Evolutionary conservation across 441 rosid genomes (phyloP).

Genomic region (Bruguiera hainesii): DNA sequence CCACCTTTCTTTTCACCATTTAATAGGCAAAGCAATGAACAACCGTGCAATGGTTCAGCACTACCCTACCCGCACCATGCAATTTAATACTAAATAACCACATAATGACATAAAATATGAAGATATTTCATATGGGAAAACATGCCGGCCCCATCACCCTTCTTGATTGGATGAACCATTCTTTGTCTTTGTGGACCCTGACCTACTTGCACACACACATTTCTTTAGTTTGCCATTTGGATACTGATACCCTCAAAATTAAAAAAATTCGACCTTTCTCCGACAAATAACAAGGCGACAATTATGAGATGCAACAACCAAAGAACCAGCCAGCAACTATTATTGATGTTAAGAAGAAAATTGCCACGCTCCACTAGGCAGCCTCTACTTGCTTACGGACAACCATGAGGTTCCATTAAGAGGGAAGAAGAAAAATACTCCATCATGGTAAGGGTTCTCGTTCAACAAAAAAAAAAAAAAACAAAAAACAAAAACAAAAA

Average conservation of each 20-base stretch:
- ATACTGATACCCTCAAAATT: background rate
- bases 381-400: too few species aligned
- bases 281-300: conserved; percentile 4
- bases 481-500: too few species aligned
- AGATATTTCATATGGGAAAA: conserved; percentile 18
- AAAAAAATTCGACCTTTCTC: background rate
- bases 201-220: background rate
- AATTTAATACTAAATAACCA: conserved; percentile 29
- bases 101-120: conserved; percentile 18
- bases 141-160: conserved; percentile 13
- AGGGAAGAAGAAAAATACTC: too few species aligned
- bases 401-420: too few species aligned
- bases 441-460: too few species aligned
- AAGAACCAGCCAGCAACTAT: background rate
- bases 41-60: conserved; percentile 21
- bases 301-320: conserved; percentile 9
- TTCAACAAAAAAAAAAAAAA: too few species aligned
- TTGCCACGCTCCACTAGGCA: too few species aligned
- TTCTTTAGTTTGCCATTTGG: conserved; percentile 28
- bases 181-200: background rate
- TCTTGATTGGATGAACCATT: conserved; percentile 15
- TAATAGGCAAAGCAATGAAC: conserved; percentile 26
- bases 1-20: conserved; percentile 35
- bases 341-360: too few species aligned
- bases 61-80: conserved; percentile 27